A percentile compares a stretch with the other conserved stretches of the same genome.
phyloP scores from a whole-genome alignment of 352 stramenopile species.

The Globisporangium iwayamae region DNA sequence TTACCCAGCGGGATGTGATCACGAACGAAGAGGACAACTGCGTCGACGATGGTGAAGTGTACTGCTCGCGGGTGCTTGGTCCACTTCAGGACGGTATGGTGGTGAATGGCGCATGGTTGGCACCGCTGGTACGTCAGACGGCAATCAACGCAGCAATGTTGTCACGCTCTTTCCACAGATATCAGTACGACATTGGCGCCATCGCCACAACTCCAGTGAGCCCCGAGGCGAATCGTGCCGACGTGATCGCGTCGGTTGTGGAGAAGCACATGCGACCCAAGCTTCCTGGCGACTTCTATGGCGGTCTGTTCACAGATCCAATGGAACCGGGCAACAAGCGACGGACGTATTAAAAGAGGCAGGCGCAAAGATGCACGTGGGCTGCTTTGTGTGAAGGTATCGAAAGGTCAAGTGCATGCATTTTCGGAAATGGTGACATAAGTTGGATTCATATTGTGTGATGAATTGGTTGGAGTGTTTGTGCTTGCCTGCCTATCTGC shows the following conservation, averaged over 20 bases:
- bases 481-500: not conserved
- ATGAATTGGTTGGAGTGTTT: not conserved
- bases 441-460: not conserved
- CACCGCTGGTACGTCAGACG: constrained; percentile 76
- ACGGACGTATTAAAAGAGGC: not conserved
- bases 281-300: constrained; percentile 85
- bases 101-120: constrained; percentile 77
- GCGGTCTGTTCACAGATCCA: constrained; percentile 68
- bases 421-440: constrained; percentile 8
- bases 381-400: not conserved
- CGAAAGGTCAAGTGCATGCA: not conserved
- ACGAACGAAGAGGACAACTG: constrained; percentile 72
- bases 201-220: constrained; percentile 57
- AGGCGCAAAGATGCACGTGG: not conserved
- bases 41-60: constrained; percentile 77
- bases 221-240: constrained; percentile 68
- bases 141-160: constrained; percentile 78
- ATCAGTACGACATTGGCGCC: constrained; percentile 70
- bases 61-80: constrained; percentile 75
- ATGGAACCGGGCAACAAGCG: constrained; percentile 13
- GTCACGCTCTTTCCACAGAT: constrained; percentile 64
- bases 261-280: constrained; percentile 81
- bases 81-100: constrained; percentile 84
- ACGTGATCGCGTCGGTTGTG: constrained; percentile 66
- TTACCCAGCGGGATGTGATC: constrained; percentile 70